phyloP scores from a whole-genome alignment of 495 filamentous ascomycete species.

The Aspergillus homomorphus region DNA sequence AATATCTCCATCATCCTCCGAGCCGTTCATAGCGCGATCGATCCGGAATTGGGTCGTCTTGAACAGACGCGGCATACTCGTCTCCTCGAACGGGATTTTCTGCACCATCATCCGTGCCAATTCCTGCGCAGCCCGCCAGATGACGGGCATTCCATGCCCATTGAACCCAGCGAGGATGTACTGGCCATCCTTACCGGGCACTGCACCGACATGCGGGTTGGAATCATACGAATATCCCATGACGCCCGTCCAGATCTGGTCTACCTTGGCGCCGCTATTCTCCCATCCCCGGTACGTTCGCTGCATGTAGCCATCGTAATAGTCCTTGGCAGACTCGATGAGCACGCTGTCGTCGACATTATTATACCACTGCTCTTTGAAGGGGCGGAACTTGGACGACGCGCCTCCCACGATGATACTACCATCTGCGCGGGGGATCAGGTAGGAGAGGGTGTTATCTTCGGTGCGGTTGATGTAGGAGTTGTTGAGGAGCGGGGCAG shows the following conservation, averaged over 20 bases:
- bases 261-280: conserved; percentile 34
- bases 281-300: conserved; percentile 42
- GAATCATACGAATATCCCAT: conserved; percentile 46
- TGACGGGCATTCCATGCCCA: conserved; percentile 53
- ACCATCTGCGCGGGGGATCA: conserved; percentile 66
- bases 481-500: conserved; percentile 28
- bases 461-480: conserved; percentile 33
- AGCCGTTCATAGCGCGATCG: conserved; percentile 1
- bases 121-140: conserved; percentile 40
- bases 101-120: conserved; percentile 44
- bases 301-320: conserved; percentile 54
- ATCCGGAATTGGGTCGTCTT: conserved; percentile 9
- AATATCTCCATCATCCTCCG: conserved; percentile 1
- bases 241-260: conserved; percentile 50
- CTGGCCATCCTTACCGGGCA: conserved; percentile 40
- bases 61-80: conserved; percentile 8
- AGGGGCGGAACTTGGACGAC: conserved; percentile 43
- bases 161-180: conserved; percentile 53
- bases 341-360: conserved; percentile 49
- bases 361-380: conserved; percentile 58
- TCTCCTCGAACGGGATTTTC: conserved; percentile 6
- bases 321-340: conserved; percentile 57
- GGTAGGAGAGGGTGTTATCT: conserved; percentile 46
- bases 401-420: conserved; percentile 67
- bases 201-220: conserved; percentile 46